phyloP scores from a whole-genome alignment of 2,329 filamentous ascomycete species.

The Trichoderma sp. region DNA sequence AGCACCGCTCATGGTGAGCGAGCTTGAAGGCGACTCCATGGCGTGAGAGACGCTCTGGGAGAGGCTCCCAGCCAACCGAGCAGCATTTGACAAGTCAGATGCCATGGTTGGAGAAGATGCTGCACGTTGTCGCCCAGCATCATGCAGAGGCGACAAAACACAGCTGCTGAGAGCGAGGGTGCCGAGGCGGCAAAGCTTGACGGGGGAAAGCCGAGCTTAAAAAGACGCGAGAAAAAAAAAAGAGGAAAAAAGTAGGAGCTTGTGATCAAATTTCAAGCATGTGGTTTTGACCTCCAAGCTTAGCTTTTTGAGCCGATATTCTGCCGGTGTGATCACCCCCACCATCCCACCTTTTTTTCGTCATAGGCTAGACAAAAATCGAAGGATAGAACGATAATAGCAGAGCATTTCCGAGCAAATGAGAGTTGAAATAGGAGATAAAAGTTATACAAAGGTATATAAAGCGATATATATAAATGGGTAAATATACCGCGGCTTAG shows the following conservation, averaged over 20 bases:
- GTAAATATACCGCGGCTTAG: too few species aligned
- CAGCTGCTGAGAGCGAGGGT: slow-evolving; percentile 28
- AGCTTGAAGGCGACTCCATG: slow-evolving; percentile 37
- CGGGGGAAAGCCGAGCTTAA: not conserved
- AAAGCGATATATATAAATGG: too few species aligned
- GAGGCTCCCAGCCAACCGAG: slow-evolving; percentile 38
- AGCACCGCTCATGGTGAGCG: slow-evolving; percentile 42
- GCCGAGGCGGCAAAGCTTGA: slow-evolving; percentile 19
- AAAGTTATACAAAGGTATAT: not conserved
- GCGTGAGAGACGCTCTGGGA: slow-evolving; percentile 38
- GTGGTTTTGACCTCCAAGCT: slow-evolving; percentile 25
- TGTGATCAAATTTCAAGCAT: slow-evolving; percentile 22
- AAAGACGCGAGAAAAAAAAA: slow-evolving; percentile 24
- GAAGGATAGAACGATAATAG: not conserved
- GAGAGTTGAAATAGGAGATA: not conserved
- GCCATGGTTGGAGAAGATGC: slow-evolving; percentile 43
- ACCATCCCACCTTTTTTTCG: slow-evolving; percentile 15
- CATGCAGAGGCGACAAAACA: slow-evolving; percentile 35
- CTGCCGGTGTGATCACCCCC: slow-evolving; percentile 19
- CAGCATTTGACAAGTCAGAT: slow-evolving; percentile 44
- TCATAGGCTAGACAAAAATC: not conserved
- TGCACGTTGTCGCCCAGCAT: slow-evolving; percentile 41
- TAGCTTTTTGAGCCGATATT: slow-evolving; percentile 22
- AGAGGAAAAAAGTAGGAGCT: slow-evolving; percentile 9
- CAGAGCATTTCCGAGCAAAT: not conserved